Evolutionary conservation across 495 filamentous ascomycete species (phyloP).

Genomic region (Penicillium odoratum): DNA sequence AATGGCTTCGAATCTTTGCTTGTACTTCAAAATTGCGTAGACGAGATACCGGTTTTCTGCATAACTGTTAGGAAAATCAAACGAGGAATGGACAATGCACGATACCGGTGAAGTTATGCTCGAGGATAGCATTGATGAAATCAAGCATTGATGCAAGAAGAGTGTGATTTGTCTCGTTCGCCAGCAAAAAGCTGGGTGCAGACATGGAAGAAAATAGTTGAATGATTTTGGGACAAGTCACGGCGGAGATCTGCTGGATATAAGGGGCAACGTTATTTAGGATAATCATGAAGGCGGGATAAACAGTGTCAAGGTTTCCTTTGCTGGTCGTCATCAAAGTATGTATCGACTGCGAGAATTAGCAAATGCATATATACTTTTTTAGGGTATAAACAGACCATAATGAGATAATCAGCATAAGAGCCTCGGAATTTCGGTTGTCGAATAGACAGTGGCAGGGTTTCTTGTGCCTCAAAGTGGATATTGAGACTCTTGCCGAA

Average conservation of each 20-base stretch:
- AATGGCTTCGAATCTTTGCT: constrained; percentile 83
- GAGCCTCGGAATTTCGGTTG: constrained; percentile 83
- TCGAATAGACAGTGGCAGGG: constrained; percentile 75
- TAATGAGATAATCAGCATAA: constrained; percentile 93
- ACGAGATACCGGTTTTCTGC: constrained; percentile 82
- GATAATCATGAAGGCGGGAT: constrained; percentile 88
- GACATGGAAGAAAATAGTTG: constrained; percentile 95
- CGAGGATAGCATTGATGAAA: constrained; percentile 87
- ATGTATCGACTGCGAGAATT: constrained; percentile 74
- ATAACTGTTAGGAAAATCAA: constrained; percentile 4
- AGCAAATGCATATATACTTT: constrained; percentile 20
- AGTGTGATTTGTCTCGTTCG: constrained; percentile 88
- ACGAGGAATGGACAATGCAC: constrained; percentile 7
- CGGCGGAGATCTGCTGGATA: constrained; percentile 70
- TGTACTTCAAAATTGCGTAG: constrained; percentile 75
- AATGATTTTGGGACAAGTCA: constrained; percentile 76
- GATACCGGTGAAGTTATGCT: constrained; percentile 85
- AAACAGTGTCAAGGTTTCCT: constrained; percentile 87
- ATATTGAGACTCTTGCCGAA: constrained; percentile 91
- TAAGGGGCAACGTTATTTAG: constrained; percentile 91
- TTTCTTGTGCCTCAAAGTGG: constrained; percentile 85
- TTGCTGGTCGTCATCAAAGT: constrained; percentile 89
- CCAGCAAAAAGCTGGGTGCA: constrained; percentile 88
- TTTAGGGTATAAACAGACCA: constrained; percentile 44
- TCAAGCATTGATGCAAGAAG: constrained; percentile 83